Evolutionary conservation across 2,329 filamentous ascomycete genomes (phyloP).

Genomic region (Iodosphaeria phyllophila): DNA sequence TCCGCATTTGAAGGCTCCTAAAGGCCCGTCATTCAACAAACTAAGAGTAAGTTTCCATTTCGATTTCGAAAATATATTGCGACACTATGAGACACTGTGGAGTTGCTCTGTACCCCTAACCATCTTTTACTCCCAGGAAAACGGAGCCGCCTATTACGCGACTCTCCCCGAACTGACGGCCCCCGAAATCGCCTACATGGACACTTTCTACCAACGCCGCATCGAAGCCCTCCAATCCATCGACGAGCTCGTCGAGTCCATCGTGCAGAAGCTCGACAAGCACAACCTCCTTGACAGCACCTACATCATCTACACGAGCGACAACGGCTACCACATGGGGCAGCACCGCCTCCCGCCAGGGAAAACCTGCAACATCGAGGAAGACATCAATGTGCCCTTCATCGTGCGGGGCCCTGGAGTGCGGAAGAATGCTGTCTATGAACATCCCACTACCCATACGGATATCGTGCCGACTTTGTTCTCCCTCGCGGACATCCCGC

Average conservation of each 20-base stretch:
- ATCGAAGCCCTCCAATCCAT: slow-evolving; percentile 32
- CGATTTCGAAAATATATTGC: too few relatives aligned
- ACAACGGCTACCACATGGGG: slow-evolving; percentile 42
- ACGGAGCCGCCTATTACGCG: slow-evolving; percentile 24
- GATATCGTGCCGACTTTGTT: slow-evolving; percentile 45
- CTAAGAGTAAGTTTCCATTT: slow-evolving; percentile 20
- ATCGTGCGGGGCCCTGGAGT: slow-evolving; percentile 36
- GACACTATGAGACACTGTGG: too few relatives aligned
- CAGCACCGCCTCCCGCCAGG: slow-evolving; percentile 39
- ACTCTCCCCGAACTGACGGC: slow-evolving; percentile 19
- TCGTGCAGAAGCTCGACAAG: slow-evolving; percentile 22
- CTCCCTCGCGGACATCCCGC: slow-evolving; percentile 19
- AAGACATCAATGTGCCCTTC: slow-evolving; percentile 39
- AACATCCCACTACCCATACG: slow-evolving; percentile 38
- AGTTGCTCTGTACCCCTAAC: too few relatives aligned
- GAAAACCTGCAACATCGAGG: slow-evolving; percentile 36
- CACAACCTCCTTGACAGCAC: slow-evolving; percentile 24
- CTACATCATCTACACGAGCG: slow-evolving; percentile 39
- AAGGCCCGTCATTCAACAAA: slow-evolving; percentile 46
- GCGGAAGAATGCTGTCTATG: slow-evolving; percentile 16
- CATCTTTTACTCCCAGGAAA: too few relatives aligned
- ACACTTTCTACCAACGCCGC: slow-evolving; percentile 30
- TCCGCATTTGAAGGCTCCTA: slow-evolving; percentile 33
- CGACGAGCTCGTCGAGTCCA: slow-evolving; percentile 31
- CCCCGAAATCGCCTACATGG: slow-evolving; percentile 24